Evolutionary conservation across 495 filamentous ascomycete genomes (phyloP).

Genomic region (Massariosphaeria phaeospora): DNA sequence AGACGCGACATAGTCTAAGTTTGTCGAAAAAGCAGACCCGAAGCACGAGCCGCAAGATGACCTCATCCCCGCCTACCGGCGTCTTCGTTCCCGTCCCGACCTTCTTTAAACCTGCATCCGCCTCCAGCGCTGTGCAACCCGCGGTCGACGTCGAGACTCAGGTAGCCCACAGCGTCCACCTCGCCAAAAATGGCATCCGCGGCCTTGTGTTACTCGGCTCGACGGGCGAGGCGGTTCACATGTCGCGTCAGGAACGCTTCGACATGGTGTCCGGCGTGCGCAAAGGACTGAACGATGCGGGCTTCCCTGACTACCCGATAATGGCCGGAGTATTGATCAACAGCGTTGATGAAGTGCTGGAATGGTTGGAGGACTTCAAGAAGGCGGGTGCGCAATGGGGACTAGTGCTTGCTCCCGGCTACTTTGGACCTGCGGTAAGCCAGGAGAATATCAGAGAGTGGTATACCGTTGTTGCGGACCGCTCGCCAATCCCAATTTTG

Average conservation of each 20-base stretch:
- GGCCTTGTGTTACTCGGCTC: conserved; percentile 63
- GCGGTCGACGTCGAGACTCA: conserved; percentile 54
- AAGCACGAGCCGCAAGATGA: conserved; percentile 25
- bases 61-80: conserved; percentile 39
- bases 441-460: conserved; percentile 45
- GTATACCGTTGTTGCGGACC: conserved; percentile 51
- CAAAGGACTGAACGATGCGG: conserved; percentile 47
- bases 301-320: conserved; percentile 58
- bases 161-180: conserved; percentile 55
- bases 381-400: conserved; percentile 62
- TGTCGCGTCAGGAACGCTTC: conserved; percentile 55
- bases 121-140: conserved; percentile 39
- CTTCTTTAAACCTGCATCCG: conserved; percentile 46
- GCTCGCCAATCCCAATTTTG: conserved; percentile 54
- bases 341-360: conserved; percentile 58
- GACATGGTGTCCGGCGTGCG: conserved; percentile 51
- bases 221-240: conserved; percentile 65
- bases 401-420: conserved; percentile 54
- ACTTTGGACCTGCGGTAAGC: conserved; percentile 56
- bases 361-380: conserved; percentile 52
- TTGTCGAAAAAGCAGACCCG: not conserved
- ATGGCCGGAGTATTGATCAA: conserved; percentile 64
- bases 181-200: conserved; percentile 56
- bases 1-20: no score
- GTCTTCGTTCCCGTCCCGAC: conserved; percentile 50